Evolutionary conservation across 2,329 filamentous ascomycete species (phyloP), one percentile per base, ranked within the genome.

Genomic region (Fusarium hainanense): DNA sequence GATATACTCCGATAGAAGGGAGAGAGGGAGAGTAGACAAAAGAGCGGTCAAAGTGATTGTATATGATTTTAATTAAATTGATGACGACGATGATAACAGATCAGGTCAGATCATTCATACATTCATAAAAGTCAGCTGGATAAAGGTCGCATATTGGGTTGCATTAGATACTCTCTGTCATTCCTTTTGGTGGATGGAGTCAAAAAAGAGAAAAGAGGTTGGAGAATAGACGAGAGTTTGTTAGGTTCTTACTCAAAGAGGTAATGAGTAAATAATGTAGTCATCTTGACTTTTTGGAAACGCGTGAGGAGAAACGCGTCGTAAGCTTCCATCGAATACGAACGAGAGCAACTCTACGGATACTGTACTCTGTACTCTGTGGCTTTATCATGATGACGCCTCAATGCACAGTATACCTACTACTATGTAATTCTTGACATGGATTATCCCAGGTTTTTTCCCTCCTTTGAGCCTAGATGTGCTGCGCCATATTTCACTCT

Each of bases 201-300:
- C 27, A 48, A 41, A 23, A 27, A 40, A 32, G 34, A 37, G 34
- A 23, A 27, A 40, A 32, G 34, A 37, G 34, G 34, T n/a, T n/a
- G 34, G 56, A 61, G 55, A 44, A 54, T 42, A 34, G 30, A 46
- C 20, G 23, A 46, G 34, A 54, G 57, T 48, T 63, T 66, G 55
- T 69, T 66, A 44, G 40, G 28, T 32, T 37, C n/a, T 69, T 66
- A 20, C 66, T 66, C 14, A 56, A 69, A 69, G 32, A 49, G 66
- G 66, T 5, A 69, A 69, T 69, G 51, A 46, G 66, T 69, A 69
- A 69, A 69, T 66, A 69, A 40, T 66, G 54, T 25, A 63, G 32
- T 47, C 32, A 43, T 28, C n/a, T 54, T 27, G 37, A 34, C 28
- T 43, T 41, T 50, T 41, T 51, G 34, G 37, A 55, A 43, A 54